phyloP scores from a whole-genome alignment of 2,329 filamentous ascomycete genomes.

The Chaetomiaceae sp. region DNA sequence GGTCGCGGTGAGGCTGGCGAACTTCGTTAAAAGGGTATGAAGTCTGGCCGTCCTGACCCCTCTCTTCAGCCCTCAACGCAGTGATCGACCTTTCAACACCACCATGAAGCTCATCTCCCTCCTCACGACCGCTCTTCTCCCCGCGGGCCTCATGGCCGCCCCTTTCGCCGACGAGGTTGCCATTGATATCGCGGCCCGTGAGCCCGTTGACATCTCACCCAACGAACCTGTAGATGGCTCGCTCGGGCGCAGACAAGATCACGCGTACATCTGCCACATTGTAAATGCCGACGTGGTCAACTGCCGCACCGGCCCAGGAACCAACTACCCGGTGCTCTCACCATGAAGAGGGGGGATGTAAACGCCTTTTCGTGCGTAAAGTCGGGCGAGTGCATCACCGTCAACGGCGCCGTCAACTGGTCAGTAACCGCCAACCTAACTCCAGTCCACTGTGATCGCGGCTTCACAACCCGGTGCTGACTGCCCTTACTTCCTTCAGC shows the following conservation, averaged over 20 bases:
- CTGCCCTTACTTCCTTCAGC: not conserved
- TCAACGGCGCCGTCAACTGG: not conserved
- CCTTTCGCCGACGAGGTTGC: not conserved
- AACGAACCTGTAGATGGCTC: not conserved
- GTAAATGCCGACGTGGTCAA: not conserved
- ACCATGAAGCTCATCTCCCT: slow-evolving; percentile 7
- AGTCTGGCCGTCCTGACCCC: no score
- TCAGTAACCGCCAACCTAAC: not conserved
- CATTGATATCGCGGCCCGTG: not conserved
- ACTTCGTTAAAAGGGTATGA: no score
- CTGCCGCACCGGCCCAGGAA: slow-evolving; percentile 1
- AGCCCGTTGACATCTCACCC: not conserved
- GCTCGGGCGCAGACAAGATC: not conserved
- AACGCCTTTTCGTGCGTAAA: not conserved
- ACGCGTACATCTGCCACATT: not conserved
- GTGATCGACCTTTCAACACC: no score
- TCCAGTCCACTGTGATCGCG: not conserved
- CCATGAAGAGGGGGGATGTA: not conserved
- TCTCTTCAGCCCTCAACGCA: no score
- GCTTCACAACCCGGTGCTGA: not conserved
- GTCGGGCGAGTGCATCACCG: not conserved
- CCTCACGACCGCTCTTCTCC: slow-evolving; percentile 23
- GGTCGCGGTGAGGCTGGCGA: no score
- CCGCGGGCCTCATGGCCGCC: slow-evolving; percentile 16
- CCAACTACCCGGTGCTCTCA: not conserved